phyloP scores from a whole-genome alignment of 2,329 filamentous ascomycete species.

The Phoma sp. region DNA sequence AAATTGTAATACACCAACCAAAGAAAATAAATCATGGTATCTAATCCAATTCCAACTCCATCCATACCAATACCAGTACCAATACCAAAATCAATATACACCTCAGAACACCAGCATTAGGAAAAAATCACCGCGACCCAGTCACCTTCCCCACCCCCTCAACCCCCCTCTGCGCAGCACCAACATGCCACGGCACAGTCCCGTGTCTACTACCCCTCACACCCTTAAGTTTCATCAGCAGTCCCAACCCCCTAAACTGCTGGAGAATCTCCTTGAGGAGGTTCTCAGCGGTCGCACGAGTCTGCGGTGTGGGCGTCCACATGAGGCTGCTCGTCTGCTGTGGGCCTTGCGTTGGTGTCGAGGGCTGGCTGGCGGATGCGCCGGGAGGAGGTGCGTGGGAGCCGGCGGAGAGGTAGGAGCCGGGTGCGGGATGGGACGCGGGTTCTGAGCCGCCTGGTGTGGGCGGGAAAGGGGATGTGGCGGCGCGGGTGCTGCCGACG shows the following conservation, averaged over 20 bases:
- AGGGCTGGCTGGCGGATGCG: constrained; percentile 2
- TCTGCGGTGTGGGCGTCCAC: constrained; percentile 45
- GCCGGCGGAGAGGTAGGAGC: constrained; percentile 4
- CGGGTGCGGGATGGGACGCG: neutral
- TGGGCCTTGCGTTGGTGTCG: constrained; percentile 11
- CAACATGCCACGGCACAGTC: constrained; percentile 80
- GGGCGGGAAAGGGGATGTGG: constrained; percentile 41
- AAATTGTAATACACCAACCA: too few relatives aligned
- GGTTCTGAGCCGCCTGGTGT: constrained; percentile 35
- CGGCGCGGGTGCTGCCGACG: constrained; percentile 46
- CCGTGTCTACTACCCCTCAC: constrained; percentile 64
- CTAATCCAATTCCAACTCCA: too few relatives aligned
- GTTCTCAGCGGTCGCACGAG: constrained; percentile 59
- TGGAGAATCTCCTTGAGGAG: constrained; percentile 74
- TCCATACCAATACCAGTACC: too few relatives aligned
- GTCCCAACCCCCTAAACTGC: constrained; percentile 72
- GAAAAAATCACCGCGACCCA: neutral
- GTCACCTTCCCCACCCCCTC: constrained; percentile 59
- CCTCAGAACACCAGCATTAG: neutral
- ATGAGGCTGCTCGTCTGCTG: constrained; percentile 40
- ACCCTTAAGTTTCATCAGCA: constrained; percentile 71
- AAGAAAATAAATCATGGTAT: too few relatives aligned
- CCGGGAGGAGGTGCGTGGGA: too few relatives aligned
- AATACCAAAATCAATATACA: too few relatives aligned
- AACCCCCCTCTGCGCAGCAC: constrained; percentile 72